A percentile compares a stretch with the other conserved stretches of the same genome.
phyloP scores from a whole-genome alignment of 2,329 filamentous ascomycete genomes.

The Pyrenophora tritici-repentis region DNA sequence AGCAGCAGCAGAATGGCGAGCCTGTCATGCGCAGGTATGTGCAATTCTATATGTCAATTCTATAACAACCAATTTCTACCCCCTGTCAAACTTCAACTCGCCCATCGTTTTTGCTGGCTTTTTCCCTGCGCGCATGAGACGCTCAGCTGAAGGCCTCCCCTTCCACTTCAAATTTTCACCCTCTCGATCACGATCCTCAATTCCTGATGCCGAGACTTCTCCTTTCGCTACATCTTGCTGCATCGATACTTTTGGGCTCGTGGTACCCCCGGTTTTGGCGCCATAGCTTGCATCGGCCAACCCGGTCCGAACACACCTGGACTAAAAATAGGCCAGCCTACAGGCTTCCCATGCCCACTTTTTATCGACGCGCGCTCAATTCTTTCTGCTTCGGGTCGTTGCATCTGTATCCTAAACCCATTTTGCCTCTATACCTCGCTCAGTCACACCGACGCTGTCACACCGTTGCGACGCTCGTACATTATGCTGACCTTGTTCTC shows the following conservation, averaged over 20 bases:
- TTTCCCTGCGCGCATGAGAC: background rate
- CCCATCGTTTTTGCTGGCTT: background rate
- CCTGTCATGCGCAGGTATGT: slow-evolving; percentile 71
- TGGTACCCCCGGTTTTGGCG: slow-evolving; percentile 33
- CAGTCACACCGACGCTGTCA: slow-evolving; percentile 16
- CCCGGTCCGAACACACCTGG: slow-evolving; percentile 41
- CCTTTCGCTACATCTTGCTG: slow-evolving; percentile 14
- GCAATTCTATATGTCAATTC: slow-evolving; percentile 11
- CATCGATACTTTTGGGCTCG: slow-evolving; percentile 32
- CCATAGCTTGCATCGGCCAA: slow-evolving; percentile 48
- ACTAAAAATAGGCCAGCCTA: slow-evolving; percentile 45
- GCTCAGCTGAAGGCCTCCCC: background rate
- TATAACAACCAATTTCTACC: slow-evolving; percentile 1
- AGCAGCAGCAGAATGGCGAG: slow-evolving; percentile 48
- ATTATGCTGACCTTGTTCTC: slow-evolving; percentile 32
- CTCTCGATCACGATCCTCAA: background rate
- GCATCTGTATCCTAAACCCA: slow-evolving; percentile 6
- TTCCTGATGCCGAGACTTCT: background rate
- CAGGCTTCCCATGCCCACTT: slow-evolving; percentile 41
- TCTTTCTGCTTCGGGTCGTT: slow-evolving; percentile 21
- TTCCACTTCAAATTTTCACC: background rate
- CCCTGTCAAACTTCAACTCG: slow-evolving; percentile 7
- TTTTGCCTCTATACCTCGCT: slow-evolving; percentile 8
- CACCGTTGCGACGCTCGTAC: slow-evolving; percentile 15
- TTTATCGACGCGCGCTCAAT: slow-evolving; percentile 39